Conservation (phyloP, 169 alveolate species). For the Plasmodium yoelii region DNA sequence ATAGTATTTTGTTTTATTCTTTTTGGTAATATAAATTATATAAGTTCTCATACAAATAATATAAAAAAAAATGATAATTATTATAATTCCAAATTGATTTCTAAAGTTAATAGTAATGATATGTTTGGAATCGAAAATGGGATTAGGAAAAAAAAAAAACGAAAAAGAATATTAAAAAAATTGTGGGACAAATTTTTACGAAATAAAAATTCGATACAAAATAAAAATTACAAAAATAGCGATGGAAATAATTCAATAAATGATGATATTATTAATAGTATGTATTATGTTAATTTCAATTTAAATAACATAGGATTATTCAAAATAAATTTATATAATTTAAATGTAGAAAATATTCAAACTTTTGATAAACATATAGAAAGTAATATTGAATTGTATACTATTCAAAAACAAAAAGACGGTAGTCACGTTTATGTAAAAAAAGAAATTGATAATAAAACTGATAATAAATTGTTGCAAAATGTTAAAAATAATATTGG, state of each 20-base stretch:
- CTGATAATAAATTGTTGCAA: conserved; percentile 26
- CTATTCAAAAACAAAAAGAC: conserved; percentile 45
- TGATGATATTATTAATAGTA: conserved; percentile 14
- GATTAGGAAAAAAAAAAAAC: not conserved
- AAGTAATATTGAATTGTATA: conserved; percentile 25
- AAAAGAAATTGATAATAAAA: conserved; percentile 33
- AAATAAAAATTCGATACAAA: conserved; percentile 13
- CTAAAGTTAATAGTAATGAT: conserved; percentile 3
- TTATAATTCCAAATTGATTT: conserved; percentile 1
- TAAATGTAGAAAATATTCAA: conserved; percentile 12
- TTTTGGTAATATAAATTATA: conserved; percentile 35
- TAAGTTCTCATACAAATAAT: not conserved
- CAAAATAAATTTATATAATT: conserved; percentile 39
- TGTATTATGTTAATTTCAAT: conserved; percentile 29
- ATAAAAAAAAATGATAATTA: conserved; percentile 14
- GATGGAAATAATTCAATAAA: conserved; percentile 28
- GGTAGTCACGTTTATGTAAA: conserved; percentile 27
- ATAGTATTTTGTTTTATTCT: conserved; percentile 47
- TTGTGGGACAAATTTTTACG: conserved; percentile 14
- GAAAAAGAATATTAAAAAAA: conserved; percentile 8
- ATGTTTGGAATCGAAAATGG: conserved; percentile 12
- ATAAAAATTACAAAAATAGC: not conserved
- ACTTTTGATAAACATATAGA: conserved; percentile 19
- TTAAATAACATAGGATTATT: conserved; percentile 60
- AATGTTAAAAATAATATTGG: conserved; percentile 29